Conservation (phyloP, 78 protist genomes). For the Diacronema lutheri region DNA sequence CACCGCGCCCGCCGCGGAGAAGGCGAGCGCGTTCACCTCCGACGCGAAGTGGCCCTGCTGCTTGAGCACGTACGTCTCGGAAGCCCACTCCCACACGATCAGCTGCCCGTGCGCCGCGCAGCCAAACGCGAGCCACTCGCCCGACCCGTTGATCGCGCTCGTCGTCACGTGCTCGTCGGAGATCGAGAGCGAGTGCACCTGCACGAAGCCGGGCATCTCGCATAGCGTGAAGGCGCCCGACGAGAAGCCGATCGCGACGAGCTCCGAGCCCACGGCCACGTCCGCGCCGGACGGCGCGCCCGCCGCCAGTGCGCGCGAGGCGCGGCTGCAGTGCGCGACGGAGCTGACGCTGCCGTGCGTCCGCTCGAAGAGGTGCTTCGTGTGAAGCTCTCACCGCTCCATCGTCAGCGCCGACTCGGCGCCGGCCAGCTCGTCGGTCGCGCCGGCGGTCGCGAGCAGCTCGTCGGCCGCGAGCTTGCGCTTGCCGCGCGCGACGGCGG, state of each 20-base stretch:
- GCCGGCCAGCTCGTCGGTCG: neutral
- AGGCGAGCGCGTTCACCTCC: slow-evolving; percentile 65
- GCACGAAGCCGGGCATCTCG: slow-evolving; percentile 48
- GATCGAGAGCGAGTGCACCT: slow-evolving; percentile 36
- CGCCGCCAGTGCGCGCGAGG: neutral
- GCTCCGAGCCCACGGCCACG: neutral
- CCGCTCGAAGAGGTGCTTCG: neutral
- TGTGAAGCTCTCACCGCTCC: neutral
- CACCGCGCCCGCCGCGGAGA: slow-evolving; percentile 77
- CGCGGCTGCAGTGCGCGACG: neutral
- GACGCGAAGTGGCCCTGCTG: slow-evolving; percentile 74
- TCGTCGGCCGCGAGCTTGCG: too few species aligned
- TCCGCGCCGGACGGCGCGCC: neutral
- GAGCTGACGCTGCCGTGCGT: neutral
- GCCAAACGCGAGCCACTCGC: slow-evolving; percentile 94
- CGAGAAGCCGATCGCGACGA: slow-evolving; percentile 72
- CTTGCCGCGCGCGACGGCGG: too few species aligned
- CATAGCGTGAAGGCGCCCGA: slow-evolving; percentile 78
- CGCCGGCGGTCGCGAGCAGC: neutral
- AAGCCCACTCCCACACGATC: slow-evolving; percentile 95
- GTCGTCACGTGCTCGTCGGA: slow-evolving; percentile 39
- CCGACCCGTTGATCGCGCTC: slow-evolving; percentile 45
- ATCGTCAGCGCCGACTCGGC: too few species aligned
- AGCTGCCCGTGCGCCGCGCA: slow-evolving; percentile 71
- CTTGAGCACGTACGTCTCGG: slow-evolving; percentile 77